A percentile compares a stretch with the other conserved stretches of the same genome.
phyloP scores from a whole-genome alignment of 192 early-diverging fungal species.

The Backusella circina region DNA sequence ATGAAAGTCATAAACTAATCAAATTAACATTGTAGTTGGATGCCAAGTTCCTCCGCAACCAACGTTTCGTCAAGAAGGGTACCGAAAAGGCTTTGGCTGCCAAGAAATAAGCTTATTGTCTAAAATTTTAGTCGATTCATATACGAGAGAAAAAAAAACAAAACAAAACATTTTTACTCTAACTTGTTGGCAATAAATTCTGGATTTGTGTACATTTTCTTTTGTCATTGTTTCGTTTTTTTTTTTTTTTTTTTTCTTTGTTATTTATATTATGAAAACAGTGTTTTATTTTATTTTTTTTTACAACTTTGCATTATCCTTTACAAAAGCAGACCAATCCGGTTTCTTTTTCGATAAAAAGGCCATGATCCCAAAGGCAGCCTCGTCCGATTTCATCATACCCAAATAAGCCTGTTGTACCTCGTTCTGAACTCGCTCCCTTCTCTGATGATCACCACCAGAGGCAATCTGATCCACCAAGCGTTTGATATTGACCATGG shows the following conservation, averaged over 20 bases:
- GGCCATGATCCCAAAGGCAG: slow-evolving; percentile 53
- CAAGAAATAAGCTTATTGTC: neutral
- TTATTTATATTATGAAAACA: neutral
- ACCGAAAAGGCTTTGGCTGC: slow-evolving; percentile 49
- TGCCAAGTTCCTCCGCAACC: slow-evolving; percentile 97
- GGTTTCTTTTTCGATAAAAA: slow-evolving; percentile 50
- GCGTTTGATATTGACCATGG: slow-evolving; percentile 51
- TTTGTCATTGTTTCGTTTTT: too few species aligned
- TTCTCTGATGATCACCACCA: slow-evolving; percentile 29
- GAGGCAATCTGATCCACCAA: slow-evolving; percentile 35
- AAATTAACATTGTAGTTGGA: slow-evolving; percentile 41
- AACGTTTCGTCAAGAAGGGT: slow-evolving; percentile 90
- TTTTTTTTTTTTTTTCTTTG: neutral
- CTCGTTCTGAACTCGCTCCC: slow-evolving; percentile 1
- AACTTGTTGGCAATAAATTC: neutral
- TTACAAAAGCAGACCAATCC: slow-evolving; percentile 45
- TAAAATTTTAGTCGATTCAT: neutral
- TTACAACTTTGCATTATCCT: slow-evolving; percentile 29
- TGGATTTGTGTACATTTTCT: slow-evolving; percentile 1
- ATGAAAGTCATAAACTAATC: too few species aligned
- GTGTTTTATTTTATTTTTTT: neutral
- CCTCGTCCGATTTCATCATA: slow-evolving; percentile 60
- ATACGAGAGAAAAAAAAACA: neutral
- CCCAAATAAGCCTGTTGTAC: slow-evolving; percentile 41
- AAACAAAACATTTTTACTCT: neutral